Conservation (phyloP, 176 grass and related monocot genomes). For the Eleusine coracana region DNA sequence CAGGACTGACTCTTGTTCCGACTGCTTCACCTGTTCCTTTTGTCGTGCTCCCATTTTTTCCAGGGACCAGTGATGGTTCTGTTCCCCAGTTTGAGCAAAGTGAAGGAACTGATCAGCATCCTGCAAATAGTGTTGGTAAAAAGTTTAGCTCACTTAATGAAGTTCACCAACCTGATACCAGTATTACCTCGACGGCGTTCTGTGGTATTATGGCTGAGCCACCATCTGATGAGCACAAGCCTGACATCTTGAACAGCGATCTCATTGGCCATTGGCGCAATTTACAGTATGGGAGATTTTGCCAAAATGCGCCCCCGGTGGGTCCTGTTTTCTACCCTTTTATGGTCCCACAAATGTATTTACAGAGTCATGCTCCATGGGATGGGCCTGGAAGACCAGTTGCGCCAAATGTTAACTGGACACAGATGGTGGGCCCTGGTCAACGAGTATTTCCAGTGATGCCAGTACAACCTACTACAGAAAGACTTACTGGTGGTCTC, state of each 20-base stretch:
- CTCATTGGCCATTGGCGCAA: conserved; percentile 63
- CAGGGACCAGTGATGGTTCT: conserved; percentile 51
- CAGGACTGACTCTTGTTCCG: conserved; percentile 63
- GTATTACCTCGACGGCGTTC: conserved; percentile 46
- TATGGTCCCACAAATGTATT: conserved; percentile 49
- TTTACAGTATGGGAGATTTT: conserved; percentile 72
- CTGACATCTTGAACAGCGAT: conserved; percentile 89
- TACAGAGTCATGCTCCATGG: conserved; percentile 69
- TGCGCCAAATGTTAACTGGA: conserved; percentile 66
- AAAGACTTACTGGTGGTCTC: conserved; percentile 48
- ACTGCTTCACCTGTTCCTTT: conserved; percentile 75
- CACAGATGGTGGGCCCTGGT: conserved; percentile 54
- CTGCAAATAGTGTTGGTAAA: conserved; percentile 47
- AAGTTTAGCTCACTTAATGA: conserved; percentile 52
- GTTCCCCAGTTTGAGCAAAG: conserved; percentile 57
- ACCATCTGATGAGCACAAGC: conserved; percentile 57
- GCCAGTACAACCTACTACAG: conserved; percentile 60
- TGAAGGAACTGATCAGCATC: conserved; percentile 56
- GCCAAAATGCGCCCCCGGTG: conserved; percentile 56
- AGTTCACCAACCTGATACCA: conserved; percentile 51
- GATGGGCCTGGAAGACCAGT: conserved; percentile 70
- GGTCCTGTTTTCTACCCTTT: conserved; percentile 49
- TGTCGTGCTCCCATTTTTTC: conserved; percentile 55
- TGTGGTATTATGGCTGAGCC: conserved; percentile 45
- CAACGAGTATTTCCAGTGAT: conserved; percentile 65